Evolutionary conservation across 1,284 basidiomycete genomes (phyloP).

Genomic region (Sporisorium sorghi): DNA sequence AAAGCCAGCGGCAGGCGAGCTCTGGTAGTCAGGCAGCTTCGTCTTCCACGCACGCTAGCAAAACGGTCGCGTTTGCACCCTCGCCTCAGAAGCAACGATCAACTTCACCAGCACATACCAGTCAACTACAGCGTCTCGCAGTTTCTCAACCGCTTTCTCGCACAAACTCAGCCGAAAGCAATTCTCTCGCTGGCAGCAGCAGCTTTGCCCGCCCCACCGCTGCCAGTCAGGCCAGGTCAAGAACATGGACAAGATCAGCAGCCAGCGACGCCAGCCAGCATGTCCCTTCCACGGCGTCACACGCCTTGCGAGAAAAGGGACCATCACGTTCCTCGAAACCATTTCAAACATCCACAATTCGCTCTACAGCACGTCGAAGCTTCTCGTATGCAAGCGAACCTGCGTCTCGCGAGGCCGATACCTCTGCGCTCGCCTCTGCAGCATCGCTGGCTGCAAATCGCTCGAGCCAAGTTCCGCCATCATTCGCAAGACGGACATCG

Average conservation of each 20-base stretch:
- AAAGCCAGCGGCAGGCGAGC: constrained; percentile 22
- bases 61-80: constrained; percentile 62
- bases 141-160: constrained; percentile 19
- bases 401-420: constrained; percentile 7
- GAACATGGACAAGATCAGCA: constrained; percentile 30
- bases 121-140: constrained; percentile 1
- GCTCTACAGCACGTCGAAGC: constrained; percentile 32
- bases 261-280: constrained; percentile 29
- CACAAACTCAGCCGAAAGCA: constrained; percentile 17
- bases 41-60: constrained; percentile 18
- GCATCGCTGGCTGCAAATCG: constrained; percentile 10
- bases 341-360: constrained; percentile 14
- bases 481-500: constrained; percentile 17
- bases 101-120: constrained; percentile 14
- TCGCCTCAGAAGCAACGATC: constrained; percentile 59
- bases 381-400: constrained; percentile 35
- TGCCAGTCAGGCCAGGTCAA: constrained; percentile 52
- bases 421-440: background rate
- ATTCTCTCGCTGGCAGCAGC: constrained; percentile 9
- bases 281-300: background rate
- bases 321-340: constrained; percentile 13
- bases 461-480: background rate
- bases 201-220: constrained; percentile 54
- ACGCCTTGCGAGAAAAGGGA: constrained; percentile 18
- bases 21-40: constrained; percentile 14